Evolutionary conservation across 179 eudicot genomes (phyloP).

Genomic region (Heliamphora pulchella): DNA sequence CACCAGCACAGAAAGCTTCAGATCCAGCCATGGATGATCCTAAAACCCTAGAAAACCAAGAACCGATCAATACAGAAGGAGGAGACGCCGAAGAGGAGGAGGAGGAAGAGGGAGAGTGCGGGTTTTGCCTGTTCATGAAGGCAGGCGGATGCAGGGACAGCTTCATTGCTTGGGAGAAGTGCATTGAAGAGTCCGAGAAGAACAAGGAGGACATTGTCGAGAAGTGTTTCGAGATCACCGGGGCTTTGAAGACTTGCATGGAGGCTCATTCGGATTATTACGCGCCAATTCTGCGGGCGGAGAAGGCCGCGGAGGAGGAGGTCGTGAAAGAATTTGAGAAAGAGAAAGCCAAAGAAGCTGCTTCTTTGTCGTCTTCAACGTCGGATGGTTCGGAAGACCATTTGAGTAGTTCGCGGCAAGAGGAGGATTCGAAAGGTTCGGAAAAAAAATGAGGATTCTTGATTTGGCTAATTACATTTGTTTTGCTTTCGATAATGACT

Average conservation of each 20-base stretch:
- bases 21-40: slow-evolving; percentile 13
- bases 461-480: slow-evolving; percentile 11
- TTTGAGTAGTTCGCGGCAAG: not conserved
- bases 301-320: slow-evolving; percentile 49
- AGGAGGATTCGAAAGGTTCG: not conserved
- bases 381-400: not conserved
- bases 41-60: slow-evolving; percentile 8
- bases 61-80: slow-evolving; percentile 10
- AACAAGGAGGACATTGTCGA: slow-evolving; percentile 50
- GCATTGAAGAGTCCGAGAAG: slow-evolving; percentile 53
- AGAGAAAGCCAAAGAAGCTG: slow-evolving; percentile 12
- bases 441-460: not conserved
- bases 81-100: slow-evolving; percentile 30
- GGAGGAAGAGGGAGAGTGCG: slow-evolving; percentile 64
- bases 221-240: slow-evolving; percentile 50
- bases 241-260: slow-evolving; percentile 57
- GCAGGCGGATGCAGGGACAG: slow-evolving; percentile 60
- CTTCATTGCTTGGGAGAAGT: slow-evolving; percentile 55
- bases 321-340: slow-evolving; percentile 39
- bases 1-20: slow-evolving; percentile 22
- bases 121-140: slow-evolving; percentile 70
- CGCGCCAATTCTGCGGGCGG: slow-evolving; percentile 50
- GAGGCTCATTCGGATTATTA: slow-evolving; percentile 58
- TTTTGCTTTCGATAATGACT: not conserved
- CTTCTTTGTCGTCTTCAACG: not conserved